Conservation (phyloP, 75 land plant species). For the Picea sitchensis region DNA sequence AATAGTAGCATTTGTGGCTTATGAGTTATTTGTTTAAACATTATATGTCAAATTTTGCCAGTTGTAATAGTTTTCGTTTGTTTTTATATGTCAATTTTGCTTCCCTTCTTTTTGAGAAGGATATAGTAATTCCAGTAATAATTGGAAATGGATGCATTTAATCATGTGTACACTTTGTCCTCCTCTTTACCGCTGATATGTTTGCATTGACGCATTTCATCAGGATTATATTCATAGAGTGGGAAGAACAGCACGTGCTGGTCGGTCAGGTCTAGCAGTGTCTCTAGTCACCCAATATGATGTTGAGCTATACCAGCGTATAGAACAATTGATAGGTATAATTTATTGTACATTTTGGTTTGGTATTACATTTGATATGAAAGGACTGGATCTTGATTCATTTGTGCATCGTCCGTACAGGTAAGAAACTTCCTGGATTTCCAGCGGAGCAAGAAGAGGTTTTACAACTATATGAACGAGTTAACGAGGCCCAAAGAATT, state of each 20-base stretch:
- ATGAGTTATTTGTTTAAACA: no score
- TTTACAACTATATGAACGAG: constrained; percentile 55
- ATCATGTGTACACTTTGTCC: background rate
- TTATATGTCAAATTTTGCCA: no score
- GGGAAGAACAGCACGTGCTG: constrained; percentile 97
- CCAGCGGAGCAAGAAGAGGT: constrained; percentile 67
- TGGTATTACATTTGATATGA: background rate
- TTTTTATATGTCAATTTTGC: no score
- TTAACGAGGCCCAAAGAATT: constrained; percentile 76
- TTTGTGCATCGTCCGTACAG: constrained; percentile 27
- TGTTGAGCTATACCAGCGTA: constrained; percentile 69
- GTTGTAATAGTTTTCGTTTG: no score
- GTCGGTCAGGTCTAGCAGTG: constrained; percentile 90
- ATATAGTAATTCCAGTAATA: no score
- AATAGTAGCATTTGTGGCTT: no score
- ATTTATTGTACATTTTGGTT: background rate
- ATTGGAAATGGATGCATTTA: no score
- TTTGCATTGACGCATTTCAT: constrained; percentile 4
- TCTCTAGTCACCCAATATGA: constrained; percentile 93
- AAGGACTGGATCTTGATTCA: background rate
- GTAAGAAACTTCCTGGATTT: constrained; percentile 60
- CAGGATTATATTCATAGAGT: constrained; percentile 94
- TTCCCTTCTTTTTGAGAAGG: no score
- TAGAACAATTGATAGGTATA: constrained; percentile 85
- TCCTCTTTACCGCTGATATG: background rate